Percentiles rank a stretch among this genome's conserved stretches.
phyloP scores from a whole-genome alignment of 768 basidiomycete genomes.

The Asterophora lycoperdoides region DNA sequence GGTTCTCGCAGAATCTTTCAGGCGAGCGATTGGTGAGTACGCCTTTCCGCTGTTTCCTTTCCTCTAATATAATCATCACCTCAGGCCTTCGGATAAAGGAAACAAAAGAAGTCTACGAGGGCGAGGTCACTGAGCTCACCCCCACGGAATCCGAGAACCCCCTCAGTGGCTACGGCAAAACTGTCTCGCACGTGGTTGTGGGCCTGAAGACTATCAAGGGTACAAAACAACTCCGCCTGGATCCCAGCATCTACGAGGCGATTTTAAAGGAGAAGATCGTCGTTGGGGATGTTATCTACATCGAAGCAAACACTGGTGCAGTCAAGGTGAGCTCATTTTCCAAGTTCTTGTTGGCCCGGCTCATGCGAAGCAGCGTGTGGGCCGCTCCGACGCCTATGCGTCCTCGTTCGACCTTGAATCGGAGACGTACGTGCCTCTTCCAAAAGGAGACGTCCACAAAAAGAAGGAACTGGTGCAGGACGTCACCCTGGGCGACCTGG shows the following conservation, averaged over 20 bases:
- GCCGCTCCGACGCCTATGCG: constrained; percentile 95
- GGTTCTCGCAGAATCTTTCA: constrained; percentile 90
- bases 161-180: constrained; percentile 95
- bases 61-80: neutral
- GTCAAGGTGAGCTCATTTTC: constrained; percentile 63
- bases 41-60: constrained; percentile 4
- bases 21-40: constrained; percentile 87
- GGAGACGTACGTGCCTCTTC: constrained; percentile 96
- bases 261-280: constrained; percentile 97
- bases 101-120: constrained; percentile 98
- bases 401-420: constrained; percentile 97
- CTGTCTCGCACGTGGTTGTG: constrained; percentile 95
- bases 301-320: constrained; percentile 90
- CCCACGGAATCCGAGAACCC: constrained; percentile 97
- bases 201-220: constrained; percentile 92
- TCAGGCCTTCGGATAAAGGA: constrained; percentile 96
- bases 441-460: constrained; percentile 33
- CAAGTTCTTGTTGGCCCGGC: neutral
- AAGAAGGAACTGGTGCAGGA: constrained; percentile 24
- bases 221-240: constrained; percentile 90
- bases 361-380: constrained; percentile 64
- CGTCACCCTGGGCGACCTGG: constrained; percentile 74
- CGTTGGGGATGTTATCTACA: constrained; percentile 95
- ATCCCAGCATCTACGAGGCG: constrained; percentile 94
- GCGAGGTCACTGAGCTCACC: constrained; percentile 95